A percentile compares a stretch with the other conserved stretches of the same genome.
phyloP scores from a whole-genome alignment of 768 basidiomycete species.

The Leucogyrophana mollusca region DNA sequence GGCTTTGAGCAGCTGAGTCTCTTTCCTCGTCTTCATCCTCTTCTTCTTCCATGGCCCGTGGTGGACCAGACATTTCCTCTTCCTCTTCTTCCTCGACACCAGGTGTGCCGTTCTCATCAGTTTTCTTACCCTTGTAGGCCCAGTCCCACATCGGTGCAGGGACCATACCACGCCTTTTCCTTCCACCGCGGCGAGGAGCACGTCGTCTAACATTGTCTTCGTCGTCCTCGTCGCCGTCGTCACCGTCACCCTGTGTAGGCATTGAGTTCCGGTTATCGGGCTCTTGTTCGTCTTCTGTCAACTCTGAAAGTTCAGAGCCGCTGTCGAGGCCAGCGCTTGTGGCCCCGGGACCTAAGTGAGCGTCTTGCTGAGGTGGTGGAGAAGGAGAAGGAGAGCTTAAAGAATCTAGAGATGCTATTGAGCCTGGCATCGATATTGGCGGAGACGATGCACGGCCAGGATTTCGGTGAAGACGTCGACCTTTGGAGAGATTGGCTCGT shows the following conservation, averaged over 20 bases:
- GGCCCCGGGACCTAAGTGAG: constrained; percentile 17
- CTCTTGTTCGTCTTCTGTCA: constrained; percentile 80
- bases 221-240: constrained; percentile 22
- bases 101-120: constrained; percentile 12
- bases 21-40: constrained; percentile 49
- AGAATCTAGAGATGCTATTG: constrained; percentile 62
- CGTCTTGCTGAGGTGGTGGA: constrained; percentile 31
- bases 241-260: constrained; percentile 12
- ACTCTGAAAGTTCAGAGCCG: constrained; percentile 79
- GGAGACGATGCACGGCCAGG: constrained; percentile 4
- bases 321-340: constrained; percentile 47
- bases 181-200: constrained; percentile 30
- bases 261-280: constrained; percentile 22
- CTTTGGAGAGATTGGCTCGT: constrained; percentile 18
- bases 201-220: constrained; percentile 19
- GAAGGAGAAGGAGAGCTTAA: constrained; percentile 71
- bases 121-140: constrained; percentile 54
- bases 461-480: neutral
- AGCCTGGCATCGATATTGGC: constrained; percentile 52
- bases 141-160: constrained; percentile 87
- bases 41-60: constrained; percentile 62
- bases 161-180: constrained; percentile 65
- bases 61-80: constrained; percentile 43
- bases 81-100: constrained; percentile 40
- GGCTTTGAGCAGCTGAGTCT: constrained; percentile 16